A percentile compares a stretch with the other conserved stretches of the same genome.
Evolutionary conservation across 2,329 filamentous ascomycete species (phyloP).

Genomic region (Purpureocillium lavendulum): DNA sequence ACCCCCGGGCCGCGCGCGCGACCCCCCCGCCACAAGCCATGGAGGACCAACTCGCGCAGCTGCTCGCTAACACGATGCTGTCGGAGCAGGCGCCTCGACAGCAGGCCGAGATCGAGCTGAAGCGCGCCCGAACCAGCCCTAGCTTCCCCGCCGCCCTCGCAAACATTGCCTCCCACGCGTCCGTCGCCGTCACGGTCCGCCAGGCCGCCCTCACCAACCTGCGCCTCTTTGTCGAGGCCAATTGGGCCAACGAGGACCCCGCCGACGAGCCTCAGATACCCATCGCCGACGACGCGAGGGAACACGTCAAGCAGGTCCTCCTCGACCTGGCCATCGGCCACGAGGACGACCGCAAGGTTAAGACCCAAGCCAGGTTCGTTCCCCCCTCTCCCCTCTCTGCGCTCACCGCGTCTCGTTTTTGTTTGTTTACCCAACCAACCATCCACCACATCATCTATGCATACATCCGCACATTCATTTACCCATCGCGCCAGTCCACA

Average conservation of each 20-base stretch:
- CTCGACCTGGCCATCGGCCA: conserved; percentile 68
- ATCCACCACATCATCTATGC: no score
- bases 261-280: conserved; percentile 55
- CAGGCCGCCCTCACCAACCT: conserved; percentile 76
- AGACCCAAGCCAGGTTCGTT: conserved; percentile 72
- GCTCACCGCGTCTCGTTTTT: no score
- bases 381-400: no score
- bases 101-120: conserved; percentile 77
- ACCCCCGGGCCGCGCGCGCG: not conserved
- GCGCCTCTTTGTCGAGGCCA: conserved; percentile 73
- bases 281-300: conserved; percentile 66
- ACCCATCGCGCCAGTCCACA: not conserved
- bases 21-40: conserved; percentile 39
- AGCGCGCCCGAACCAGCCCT: conserved; percentile 57
- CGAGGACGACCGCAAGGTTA: conserved; percentile 76
- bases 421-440: no score
- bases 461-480: conserved; percentile 4
- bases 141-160: conserved; percentile 74
- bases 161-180: conserved; percentile 69
- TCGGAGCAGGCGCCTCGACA: conserved; percentile 68
- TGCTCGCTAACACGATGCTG: conserved; percentile 81
- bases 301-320: conserved; percentile 62
- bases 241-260: conserved; percentile 73
- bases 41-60: conserved; percentile 86
- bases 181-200: conserved; percentile 65